These are phyloP conservation scores for Aspergillus ustus DNA, from an alignment of 2,329 filamentous ascomycete genomes.

Conservation along the genomic window DNA sequence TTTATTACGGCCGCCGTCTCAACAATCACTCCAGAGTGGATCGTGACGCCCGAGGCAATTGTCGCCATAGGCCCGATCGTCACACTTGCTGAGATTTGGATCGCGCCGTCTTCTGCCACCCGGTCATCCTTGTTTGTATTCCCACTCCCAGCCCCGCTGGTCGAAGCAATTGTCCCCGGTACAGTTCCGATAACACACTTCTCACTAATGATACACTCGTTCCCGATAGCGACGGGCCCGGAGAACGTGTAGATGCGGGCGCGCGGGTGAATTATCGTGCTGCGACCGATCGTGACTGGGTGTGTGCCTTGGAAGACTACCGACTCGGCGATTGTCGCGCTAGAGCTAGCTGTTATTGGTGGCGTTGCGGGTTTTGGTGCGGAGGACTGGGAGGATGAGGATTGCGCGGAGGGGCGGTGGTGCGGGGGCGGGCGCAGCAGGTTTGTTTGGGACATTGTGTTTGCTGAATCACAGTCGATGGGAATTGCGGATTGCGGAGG, in stretches of 20 bases:
- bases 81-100: constrained; percentile 44
- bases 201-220: constrained; percentile 82
- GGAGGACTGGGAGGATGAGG: constrained; percentile 28
- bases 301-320: constrained; percentile 65
- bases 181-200: constrained; percentile 52
- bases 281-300: constrained; percentile 76
- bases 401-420: constrained; percentile 20
- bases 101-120: constrained; percentile 20
- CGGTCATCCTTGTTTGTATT: background rate
- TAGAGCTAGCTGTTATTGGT: constrained; percentile 42
- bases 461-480: background rate
- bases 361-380: constrained; percentile 36
- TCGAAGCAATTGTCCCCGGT: constrained; percentile 53
- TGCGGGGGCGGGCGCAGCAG: constrained; percentile 28
- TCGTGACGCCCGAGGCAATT: constrained; percentile 43
- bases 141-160: background rate
- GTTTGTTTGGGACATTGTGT: constrained; percentile 25
- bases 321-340: constrained; percentile 45
- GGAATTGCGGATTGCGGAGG: no score
- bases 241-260: constrained; percentile 76
- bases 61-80: constrained; percentile 44
- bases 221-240: constrained; percentile 79
- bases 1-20: constrained; percentile 52
- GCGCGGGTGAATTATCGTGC: constrained; percentile 85
- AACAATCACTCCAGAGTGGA: constrained; percentile 44